Base-by-base conservation (phyloP, 1,284 basidiomycete species). In the Sanghuangporus sanghuang region DNA sequence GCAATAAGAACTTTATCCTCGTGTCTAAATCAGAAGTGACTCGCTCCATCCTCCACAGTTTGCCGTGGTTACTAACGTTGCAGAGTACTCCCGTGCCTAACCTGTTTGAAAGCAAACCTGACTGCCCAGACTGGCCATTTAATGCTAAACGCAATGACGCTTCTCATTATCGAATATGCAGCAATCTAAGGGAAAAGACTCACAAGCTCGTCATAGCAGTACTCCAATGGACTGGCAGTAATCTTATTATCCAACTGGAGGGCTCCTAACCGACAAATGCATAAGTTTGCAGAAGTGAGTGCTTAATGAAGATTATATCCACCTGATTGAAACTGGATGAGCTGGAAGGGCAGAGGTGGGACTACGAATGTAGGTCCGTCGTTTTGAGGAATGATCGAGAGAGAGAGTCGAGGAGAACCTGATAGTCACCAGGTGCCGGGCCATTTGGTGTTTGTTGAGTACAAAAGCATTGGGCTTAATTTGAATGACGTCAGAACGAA, bases 131-230 rank as follows among this genome's bases (percentile, higher is more conserved):
- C 27, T 36, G 39, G 14, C 16, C 7, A 38, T n/a, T 14, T 2
- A 8, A 54, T 35, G 32, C 27, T 32, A 32, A 5, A 4, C 27
- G 27, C 27, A 32, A 32, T 32, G 27, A 32, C 27, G 4, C 27
- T 4, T 32, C 0, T 32, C 27, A 3, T 32, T 32, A 32, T 32
- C 27, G 27, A 32, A 5, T 32, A 32, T 32, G 27, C 27, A 32
- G 27, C 27, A 32, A 32, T 32, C 27, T 32, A 32, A 32, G 5
- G 5, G 5, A 3, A 32, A 32, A 32, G 27, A 32, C 27, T 32
- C 7, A 54, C 27, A 6, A 14, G 32, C 38, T 59, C 57, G 36
- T 59, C 57, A 42, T 44, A 59, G 57, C 57, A 59, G 36, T 48
- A 59, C 8, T 59, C 57, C 3, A 16, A 23, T 32, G 27, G 27